Conservation (phyloP, 2,329 filamentous ascomycete genomes). For the Apiospora sp. region DNA sequence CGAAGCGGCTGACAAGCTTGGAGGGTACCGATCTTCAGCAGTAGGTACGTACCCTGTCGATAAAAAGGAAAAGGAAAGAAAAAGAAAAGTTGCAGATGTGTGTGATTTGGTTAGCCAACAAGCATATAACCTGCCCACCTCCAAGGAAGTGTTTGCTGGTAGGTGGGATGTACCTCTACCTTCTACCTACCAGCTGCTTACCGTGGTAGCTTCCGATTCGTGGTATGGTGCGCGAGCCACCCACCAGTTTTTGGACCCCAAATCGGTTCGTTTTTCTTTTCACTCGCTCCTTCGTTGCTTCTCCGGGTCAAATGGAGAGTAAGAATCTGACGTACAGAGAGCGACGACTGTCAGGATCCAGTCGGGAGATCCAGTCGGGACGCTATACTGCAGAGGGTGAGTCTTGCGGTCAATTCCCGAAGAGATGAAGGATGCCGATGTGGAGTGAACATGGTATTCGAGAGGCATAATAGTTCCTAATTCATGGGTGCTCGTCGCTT, state of each 20-base stretch:
- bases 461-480: not conserved
- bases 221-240: not conserved
- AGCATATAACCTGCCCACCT: not conserved
- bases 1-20: not conserved
- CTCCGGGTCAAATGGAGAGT: not conserved
- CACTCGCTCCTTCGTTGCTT: not conserved
- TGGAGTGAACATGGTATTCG: not conserved
- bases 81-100: not conserved
- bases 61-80: not conserved
- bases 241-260: not conserved
- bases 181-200: not conserved
- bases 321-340: slow-evolving; percentile 4
- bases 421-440: not conserved
- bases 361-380: not conserved
- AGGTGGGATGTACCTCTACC: not conserved
- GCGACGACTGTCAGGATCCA: not conserved
- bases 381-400: not conserved
- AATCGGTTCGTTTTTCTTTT: not conserved
- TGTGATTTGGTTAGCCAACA: not conserved
- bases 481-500: not conserved
- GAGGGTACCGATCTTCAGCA: slow-evolving; percentile 4
- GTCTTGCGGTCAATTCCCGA: not conserved
- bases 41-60: not conserved
- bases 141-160: not conserved
- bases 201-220: not conserved